These are phyloP conservation scores for Epichloe scottii DNA, from an alignment of 2,329 filamentous ascomycete species.

Conservation along the genomic window DNA sequence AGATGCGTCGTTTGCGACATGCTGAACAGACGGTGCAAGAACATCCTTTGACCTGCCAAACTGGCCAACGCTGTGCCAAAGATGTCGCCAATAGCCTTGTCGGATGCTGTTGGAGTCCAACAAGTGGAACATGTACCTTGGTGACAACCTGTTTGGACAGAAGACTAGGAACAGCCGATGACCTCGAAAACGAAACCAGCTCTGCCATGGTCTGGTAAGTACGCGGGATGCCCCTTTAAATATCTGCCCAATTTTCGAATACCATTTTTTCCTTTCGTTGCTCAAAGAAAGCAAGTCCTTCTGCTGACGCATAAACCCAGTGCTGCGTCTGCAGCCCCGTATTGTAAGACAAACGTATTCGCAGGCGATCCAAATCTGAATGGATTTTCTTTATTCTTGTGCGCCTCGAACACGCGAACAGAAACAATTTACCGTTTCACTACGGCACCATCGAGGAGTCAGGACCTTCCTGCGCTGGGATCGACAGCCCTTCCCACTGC, in stretches of 20 bases:
- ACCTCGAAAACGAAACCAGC: neutral
- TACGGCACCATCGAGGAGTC: neutral
- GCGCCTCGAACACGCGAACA: slow-evolving; percentile 9
- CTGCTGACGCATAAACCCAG: slow-evolving; percentile 2
- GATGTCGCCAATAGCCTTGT: slow-evolving; percentile 9
- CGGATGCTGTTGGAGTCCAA: slow-evolving; percentile 11
- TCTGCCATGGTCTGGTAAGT: slow-evolving; percentile 6
- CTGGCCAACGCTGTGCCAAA: slow-evolving; percentile 10
- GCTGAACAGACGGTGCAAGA: slow-evolving; percentile 5
- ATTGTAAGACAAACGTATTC: slow-evolving; percentile 13
- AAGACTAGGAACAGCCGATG: neutral
- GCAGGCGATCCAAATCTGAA: slow-evolving; percentile 5
- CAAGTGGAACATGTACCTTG: slow-evolving; percentile 5
- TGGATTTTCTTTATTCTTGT: slow-evolving; percentile 12
- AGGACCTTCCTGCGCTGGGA: neutral
- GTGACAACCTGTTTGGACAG: slow-evolving; percentile 10
- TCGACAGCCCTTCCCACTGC: neutral
- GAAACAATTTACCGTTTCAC: slow-evolving; percentile 11
- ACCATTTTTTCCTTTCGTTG: neutral
- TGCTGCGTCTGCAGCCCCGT: slow-evolving; percentile 7
- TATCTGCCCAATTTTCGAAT: neutral
- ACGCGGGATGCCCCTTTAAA: neutral
- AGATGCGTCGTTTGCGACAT: neutral
- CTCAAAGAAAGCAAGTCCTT: neutral
- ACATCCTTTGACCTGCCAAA: slow-evolving; percentile 9